Base-by-base conservation (phyloP, 2,329 filamentous ascomycete genomes). In the Metarhizium brunneum region DNA sequence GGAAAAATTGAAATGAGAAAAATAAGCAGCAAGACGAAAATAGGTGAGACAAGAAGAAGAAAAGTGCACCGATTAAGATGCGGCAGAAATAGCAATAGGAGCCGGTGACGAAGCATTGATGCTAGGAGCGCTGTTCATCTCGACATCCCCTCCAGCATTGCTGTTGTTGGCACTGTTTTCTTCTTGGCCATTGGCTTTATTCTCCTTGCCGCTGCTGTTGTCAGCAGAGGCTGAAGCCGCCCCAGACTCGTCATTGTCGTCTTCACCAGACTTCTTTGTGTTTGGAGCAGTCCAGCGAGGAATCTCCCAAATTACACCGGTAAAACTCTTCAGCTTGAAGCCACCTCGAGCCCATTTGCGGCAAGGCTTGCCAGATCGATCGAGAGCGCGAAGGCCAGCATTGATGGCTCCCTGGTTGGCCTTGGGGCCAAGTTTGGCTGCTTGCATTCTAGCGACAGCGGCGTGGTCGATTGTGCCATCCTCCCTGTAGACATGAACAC, bases 361-460 rank as follows among this genome's bases (percentile, higher is more conserved):
- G 71, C 92, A 96, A 10, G 94, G 92, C 66, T 92, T 88, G 62
- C 92, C 92, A 7, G 88, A 88, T 58, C 92, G 86, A 71, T 99
- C 94, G 61, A 99, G 87, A 13, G 94, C 92, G 55, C 94, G 90
- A 52, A 99, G 85, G 53, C 90, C 90, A 54, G 94, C 94, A 68
- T 99, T 99, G 79, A 99, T 99, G 57, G 92, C 92, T 60, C 94
- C 94, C 65, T 92, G 89, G 70, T 96, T 97, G 53, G 92, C 92
- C 72, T 96, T 97, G 62, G 94, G 94, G 3, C 92, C 92, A 30
- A 97, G 86, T 71, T 95, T 95, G 52, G 79, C 76, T 54, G 79
- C 78, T 6, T 75, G 74, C 49, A 76, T 72, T 63, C 78, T 75
- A 58, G 70, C 70, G 62, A 72, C 71, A 58, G 75, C 73, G 65